Percentiles rank a stretch among this genome's conserved stretches.
These are phyloP conservation scores for Plasmodium yoelii DNA, from an alignment of 169 alveolate genomes.

Conservation along the genomic window DNA sequence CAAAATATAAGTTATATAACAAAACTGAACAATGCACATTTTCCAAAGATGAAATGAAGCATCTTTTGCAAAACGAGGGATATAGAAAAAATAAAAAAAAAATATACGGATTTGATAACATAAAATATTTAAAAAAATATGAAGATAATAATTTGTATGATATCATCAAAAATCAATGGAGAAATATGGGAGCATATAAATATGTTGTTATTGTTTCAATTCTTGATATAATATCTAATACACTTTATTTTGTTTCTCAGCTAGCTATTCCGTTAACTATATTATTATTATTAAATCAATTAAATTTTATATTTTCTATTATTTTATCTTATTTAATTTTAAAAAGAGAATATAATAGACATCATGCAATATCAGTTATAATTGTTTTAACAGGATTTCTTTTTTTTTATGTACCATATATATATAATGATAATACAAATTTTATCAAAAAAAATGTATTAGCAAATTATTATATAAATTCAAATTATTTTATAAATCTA, in stretches of 20 bases:
- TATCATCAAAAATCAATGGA: neutral
- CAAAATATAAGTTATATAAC: neutral
- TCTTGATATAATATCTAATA: slow-evolving; percentile 49
- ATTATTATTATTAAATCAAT: slow-evolving; percentile 48
- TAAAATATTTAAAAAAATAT: neutral
- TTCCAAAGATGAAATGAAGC: slow-evolving; percentile 20
- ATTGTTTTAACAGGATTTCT: slow-evolving; percentile 51
- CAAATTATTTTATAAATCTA: slow-evolving; percentile 9
- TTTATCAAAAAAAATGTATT: neutral
- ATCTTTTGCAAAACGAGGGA: slow-evolving; percentile 18
- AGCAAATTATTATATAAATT: slow-evolving; percentile 41
- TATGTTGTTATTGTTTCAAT: slow-evolving; percentile 40
- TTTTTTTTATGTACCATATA: slow-evolving; percentile 56
- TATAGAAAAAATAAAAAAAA: neutral
- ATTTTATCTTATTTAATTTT: slow-evolving; percentile 52
- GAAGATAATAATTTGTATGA: neutral
- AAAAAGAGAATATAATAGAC: slow-evolving; percentile 57
- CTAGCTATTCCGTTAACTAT: slow-evolving; percentile 70
- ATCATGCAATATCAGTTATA: slow-evolving; percentile 44
- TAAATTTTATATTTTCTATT: slow-evolving; percentile 67
- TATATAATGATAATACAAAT: slow-evolving; percentile 30
- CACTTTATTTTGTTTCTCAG: slow-evolving; percentile 69
- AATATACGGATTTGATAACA: neutral
- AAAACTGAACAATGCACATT: neutral
- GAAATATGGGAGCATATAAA: slow-evolving; percentile 47